phyloP scores from a whole-genome alignment of 495 filamentous ascomycete genomes.

The Daldinia vernicosa region DNA sequence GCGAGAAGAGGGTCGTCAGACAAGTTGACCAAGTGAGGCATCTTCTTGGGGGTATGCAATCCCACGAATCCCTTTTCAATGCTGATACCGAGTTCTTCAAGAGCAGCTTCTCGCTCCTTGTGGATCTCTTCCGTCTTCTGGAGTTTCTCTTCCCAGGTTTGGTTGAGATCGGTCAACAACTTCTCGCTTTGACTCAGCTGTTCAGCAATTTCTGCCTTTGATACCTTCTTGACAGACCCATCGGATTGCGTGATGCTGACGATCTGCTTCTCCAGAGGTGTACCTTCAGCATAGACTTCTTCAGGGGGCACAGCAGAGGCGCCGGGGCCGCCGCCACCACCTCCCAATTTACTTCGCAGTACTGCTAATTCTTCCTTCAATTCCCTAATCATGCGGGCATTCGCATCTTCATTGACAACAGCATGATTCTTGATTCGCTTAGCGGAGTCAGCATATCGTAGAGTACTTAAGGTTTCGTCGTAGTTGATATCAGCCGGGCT shows the following conservation, averaged over 20 bases:
- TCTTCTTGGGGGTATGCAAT: slow-evolving; percentile 95
- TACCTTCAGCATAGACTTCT: slow-evolving; percentile 88
- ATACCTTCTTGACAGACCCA: slow-evolving; percentile 91
- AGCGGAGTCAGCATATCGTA: slow-evolving; percentile 96
- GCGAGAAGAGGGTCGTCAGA: slow-evolving; percentile 95
- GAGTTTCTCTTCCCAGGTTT: slow-evolving; percentile 98
- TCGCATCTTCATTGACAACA: slow-evolving; percentile 98
- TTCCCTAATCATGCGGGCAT: slow-evolving; percentile 98
- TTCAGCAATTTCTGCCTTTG: slow-evolving; percentile 97
- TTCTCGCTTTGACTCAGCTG: slow-evolving; percentile 97
- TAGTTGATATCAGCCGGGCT: slow-evolving; percentile 99
- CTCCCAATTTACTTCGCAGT: slow-evolving; percentile 84
- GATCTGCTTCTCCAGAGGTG: slow-evolving; percentile 92
- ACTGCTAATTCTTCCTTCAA: slow-evolving; percentile 93
- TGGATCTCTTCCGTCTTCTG: slow-evolving; percentile 95
- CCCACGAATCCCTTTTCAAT: slow-evolving; percentile 99
- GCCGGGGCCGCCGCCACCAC: slow-evolving; percentile 63
- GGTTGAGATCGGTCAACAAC: slow-evolving; percentile 93
- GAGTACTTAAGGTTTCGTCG: slow-evolving; percentile 93
- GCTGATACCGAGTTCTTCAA: slow-evolving; percentile 97
- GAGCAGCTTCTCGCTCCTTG: slow-evolving; percentile 92
- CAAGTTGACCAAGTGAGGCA: slow-evolving; percentile 98
- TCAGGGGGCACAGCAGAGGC: slow-evolving; percentile 64
- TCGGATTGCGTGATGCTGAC: slow-evolving; percentile 90
- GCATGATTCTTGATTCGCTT: slow-evolving; percentile 99